A percentile compares a stretch with the other conserved stretches of the same genome.
phyloP scores from a whole-genome alignment of 2,329 filamentous ascomycete genomes.

The Leptographium wingfieldii region DNA sequence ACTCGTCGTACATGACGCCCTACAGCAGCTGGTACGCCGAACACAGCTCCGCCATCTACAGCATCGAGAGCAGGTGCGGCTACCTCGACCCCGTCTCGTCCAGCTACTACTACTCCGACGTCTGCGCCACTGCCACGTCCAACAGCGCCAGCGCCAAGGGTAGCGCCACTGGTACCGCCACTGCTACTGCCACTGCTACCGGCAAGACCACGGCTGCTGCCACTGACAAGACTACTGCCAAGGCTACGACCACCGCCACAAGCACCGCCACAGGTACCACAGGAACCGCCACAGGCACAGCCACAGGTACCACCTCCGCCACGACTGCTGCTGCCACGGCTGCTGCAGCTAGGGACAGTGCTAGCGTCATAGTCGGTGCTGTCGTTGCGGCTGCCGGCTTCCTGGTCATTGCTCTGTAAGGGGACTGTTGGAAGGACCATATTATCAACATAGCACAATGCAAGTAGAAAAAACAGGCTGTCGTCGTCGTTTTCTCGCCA shows the following conservation, averaged over 20 bases:
- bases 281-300: background rate
- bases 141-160: constrained; percentile 3
- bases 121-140: constrained; percentile 1
- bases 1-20: constrained; percentile 10
- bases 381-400: background rate
- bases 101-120: constrained; percentile 9
- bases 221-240: background rate
- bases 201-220: background rate
- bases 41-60: constrained; percentile 12
- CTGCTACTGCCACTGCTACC: background rate
- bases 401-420: background rate
- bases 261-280: background rate
- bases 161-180: background rate
- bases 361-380: background rate
- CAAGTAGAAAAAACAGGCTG: too few relatives aligned
- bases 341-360: background rate
- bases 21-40: constrained; percentile 14
- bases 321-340: background rate
- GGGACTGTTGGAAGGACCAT: background rate
- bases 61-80: constrained; percentile 15
- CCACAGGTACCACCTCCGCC: background rate
- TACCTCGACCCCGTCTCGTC: background rate
- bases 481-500: too few relatives aligned
- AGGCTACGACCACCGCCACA: background rate
- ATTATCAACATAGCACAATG: too few relatives aligned